Conservation (phyloP, 306 rosid genomes). For the Lathyrus tuberosus region DNA sequence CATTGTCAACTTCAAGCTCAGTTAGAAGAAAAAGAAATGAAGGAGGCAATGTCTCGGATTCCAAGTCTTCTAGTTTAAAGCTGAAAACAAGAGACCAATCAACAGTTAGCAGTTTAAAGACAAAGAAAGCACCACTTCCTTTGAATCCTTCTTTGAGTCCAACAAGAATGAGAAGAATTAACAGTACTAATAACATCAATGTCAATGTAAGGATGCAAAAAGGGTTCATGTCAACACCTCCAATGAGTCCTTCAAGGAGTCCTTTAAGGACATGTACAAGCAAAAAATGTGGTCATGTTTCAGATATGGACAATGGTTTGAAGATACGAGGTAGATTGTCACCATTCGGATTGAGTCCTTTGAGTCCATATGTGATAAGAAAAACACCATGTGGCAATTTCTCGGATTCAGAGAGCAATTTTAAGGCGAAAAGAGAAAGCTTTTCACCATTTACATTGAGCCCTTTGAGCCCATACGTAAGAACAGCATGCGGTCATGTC, state of each 20-base stretch:
- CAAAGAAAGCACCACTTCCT: slow-evolving; percentile 21
- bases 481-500: slow-evolving; percentile 39
- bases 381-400: slow-evolving; percentile 1
- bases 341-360: slow-evolving; percentile 41
- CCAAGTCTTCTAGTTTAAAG: slow-evolving; percentile 33
- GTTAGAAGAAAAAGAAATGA: slow-evolving; percentile 30
- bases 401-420: slow-evolving; percentile 17
- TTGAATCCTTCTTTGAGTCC: slow-evolving; percentile 21
- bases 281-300: slow-evolving; percentile 22
- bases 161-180: slow-evolving; percentile 6
- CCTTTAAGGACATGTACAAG: slow-evolving; percentile 14
- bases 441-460: slow-evolving; percentile 38
- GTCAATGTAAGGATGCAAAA: slow-evolving; percentile 29
- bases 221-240: slow-evolving; percentile 18
- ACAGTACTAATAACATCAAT: background rate
- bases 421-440: slow-evolving; percentile 34
- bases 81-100: slow-evolving; percentile 24
- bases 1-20: slow-evolving; percentile 12
- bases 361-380: slow-evolving; percentile 28
- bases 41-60: background rate
- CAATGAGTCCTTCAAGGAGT: slow-evolving; percentile 34
- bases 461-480: slow-evolving; percentile 38
- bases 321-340: slow-evolving; percentile 35
- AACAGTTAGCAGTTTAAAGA: slow-evolving; percentile 17
- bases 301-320: slow-evolving; percentile 17